Base-by-base conservation (phyloP, 129 eudicot species). In the Chrysanthemum seticuspe region DNA sequence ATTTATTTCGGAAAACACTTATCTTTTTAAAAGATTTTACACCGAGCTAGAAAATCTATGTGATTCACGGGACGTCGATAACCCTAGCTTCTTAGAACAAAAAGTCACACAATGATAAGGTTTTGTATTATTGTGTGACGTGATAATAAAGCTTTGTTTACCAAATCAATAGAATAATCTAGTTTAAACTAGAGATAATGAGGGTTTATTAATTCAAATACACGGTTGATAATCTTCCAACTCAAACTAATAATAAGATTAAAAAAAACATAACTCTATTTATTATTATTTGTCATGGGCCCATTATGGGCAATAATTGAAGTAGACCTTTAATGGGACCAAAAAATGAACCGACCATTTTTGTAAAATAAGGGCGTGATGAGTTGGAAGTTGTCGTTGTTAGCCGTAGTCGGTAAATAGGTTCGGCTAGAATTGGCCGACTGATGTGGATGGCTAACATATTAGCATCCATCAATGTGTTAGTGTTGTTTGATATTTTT, bases 271-370 rank as follows among this genome's bases (percentile, higher is more conserved):
- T 31, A 10, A n/a, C 48, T 50, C 31, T 29, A 18, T 64, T 49
- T 5, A 75, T 6, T 54, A 9, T 65, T 65, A 29, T 21, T 54
- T 65, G 56, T 27, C 19, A 69, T 8, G 63, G 61, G 51, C 16
- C 74, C 67, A 10, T 13, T 1, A 1, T 1, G 62, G 18, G 63
- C 55, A 40, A 75, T 21, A 36, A 65, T 53, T 65, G 57, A 36
- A 13, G 18, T 31, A 31, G 36, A 31, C 56, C 72, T 52, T 2
- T 25, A 54, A 14, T 23, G 79, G 79, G 27, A 19, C 31, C 65
- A 71, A 15, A 10, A 44, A 75, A 23, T 55, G 65, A 75, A 75
- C 79, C 79, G 79, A 65, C 79, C 73, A 65, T 19, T 12, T 53
- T 74, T 74, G 21, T 21, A 64, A 31, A 53, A 31, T 63, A 50